Percentiles rank a stretch among this genome's conserved stretches.
These are phyloP conservation scores for Aspergillus affinis DNA, from an alignment of 495 filamentous ascomycete genomes.

Conservation along the genomic window DNA sequence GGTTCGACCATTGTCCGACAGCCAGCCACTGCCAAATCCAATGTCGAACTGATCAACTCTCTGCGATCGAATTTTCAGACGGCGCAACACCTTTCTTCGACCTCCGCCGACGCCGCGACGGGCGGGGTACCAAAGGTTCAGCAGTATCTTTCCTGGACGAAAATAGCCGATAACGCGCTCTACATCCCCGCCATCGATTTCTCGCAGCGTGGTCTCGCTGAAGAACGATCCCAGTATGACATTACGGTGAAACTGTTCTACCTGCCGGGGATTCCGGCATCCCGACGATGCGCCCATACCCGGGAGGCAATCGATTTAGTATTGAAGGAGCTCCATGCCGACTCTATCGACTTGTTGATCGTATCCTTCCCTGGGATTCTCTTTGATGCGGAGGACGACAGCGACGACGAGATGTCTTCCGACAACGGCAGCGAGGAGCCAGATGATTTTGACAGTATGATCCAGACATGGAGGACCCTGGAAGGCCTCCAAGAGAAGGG, in stretches of 20 bases:
- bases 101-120: constrained; percentile 20
- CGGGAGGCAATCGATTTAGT: constrained; percentile 77
- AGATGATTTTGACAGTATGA: constrained; percentile 65
- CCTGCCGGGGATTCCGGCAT: constrained; percentile 65
- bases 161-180: constrained; percentile 53
- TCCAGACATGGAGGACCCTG: constrained; percentile 67
- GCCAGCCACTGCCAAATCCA: constrained; percentile 71
- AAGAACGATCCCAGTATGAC: constrained; percentile 80
- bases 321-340: constrained; percentile 69
- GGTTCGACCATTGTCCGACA: constrained; percentile 79
- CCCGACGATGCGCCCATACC: constrained; percentile 63
- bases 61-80: constrained; percentile 76
- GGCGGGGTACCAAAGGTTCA: not conserved
- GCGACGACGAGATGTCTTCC: constrained; percentile 60
- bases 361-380: constrained; percentile 90
- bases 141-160: constrained; percentile 59
- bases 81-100: constrained; percentile 59
- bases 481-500: constrained; percentile 73
- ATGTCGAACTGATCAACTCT: constrained; percentile 84
- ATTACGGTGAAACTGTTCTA: constrained; percentile 95
- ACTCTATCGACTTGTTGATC: constrained; percentile 82
- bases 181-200: constrained; percentile 80
- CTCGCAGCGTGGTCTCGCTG: constrained; percentile 64
- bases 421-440: constrained; percentile 54
- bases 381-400: constrained; percentile 91